A percentile compares a stretch with the other conserved stretches of the same genome.
Evolutionary conservation across 2,329 filamentous ascomycete genomes (phyloP).

Genomic region (Orbilia brochopaga): DNA sequence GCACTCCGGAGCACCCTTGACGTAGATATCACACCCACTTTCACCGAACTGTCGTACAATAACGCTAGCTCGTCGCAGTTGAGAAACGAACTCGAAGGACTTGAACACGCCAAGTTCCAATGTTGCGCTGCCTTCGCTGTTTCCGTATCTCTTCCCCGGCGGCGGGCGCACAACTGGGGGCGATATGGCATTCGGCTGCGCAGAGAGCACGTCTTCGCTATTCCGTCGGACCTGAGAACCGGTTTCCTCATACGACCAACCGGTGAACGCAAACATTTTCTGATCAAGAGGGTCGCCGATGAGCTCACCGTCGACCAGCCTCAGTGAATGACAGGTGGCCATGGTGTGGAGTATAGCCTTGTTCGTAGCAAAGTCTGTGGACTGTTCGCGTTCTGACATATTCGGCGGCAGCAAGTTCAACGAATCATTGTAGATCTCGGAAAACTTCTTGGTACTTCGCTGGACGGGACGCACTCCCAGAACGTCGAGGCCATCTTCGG

Average conservation of each 20-base stretch:
- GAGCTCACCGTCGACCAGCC: constrained; percentile 83
- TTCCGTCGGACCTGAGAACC: constrained; percentile 75
- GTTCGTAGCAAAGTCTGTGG: constrained; percentile 65
- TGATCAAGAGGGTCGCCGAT: constrained; percentile 92
- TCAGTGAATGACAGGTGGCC: constrained; percentile 94
- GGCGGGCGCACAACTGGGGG: constrained; percentile 91
- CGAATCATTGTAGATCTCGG: constrained; percentile 74
- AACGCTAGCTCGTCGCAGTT: constrained; percentile 88
- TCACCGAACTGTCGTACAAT: constrained; percentile 87
- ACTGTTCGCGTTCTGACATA: constrained; percentile 66
- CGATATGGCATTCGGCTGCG: constrained; percentile 62
- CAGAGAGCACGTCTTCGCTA: constrained; percentile 65
- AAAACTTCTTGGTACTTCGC: constrained; percentile 68
- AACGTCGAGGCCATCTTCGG: constrained; percentile 93
- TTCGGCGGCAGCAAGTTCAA: constrained; percentile 56
- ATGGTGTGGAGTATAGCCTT: constrained; percentile 86
- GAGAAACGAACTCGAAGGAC: constrained; percentile 92
- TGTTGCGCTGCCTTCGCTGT: constrained; percentile 56
- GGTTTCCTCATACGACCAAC: constrained; percentile 90
- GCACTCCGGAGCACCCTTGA: constrained; percentile 95
- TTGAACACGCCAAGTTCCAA: constrained; percentile 90
- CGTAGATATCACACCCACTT: constrained; percentile 82
- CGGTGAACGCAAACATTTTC: constrained; percentile 98
- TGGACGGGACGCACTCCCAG: constrained; percentile 83
- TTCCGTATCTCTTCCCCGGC: constrained; percentile 65